Evolutionary conservation across 176 grass and related monocot species (phyloP).

Genomic region (Oryza rufipogon): DNA sequence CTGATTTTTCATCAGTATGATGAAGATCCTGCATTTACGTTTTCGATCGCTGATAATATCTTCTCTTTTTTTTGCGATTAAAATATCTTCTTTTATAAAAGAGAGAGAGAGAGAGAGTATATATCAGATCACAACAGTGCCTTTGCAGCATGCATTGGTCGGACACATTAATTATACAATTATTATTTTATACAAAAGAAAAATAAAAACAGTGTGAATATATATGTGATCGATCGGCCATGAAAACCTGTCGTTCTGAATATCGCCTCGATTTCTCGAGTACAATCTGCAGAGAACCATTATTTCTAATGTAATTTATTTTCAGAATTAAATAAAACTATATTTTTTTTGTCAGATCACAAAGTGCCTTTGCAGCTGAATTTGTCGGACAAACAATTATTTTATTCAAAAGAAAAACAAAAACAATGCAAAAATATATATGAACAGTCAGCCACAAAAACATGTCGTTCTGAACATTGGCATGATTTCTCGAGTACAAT

Average conservation of each 20-base stretch:
- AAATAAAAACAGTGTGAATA: not conserved
- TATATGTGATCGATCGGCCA: too few species aligned
- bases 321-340: not conserved
- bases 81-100: not conserved
- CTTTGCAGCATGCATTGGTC: constrained; percentile 5
- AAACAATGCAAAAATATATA: too few species aligned
- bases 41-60: too few species aligned
- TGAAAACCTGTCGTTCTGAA: not conserved
- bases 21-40: not conserved
- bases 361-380: constrained; percentile 12
- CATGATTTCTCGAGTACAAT: too few species aligned
- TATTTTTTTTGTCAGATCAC: not conserved
- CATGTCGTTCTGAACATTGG: too few species aligned
- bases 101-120: not conserved
- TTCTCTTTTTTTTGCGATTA: too few species aligned
- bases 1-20: not conserved
- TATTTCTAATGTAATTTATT: not conserved
- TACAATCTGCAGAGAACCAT: not conserved
- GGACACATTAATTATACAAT: not conserved
- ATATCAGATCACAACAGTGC: constrained; percentile 6
- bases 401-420: too few species aligned
- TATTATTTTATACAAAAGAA: too few species aligned
- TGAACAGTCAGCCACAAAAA: too few species aligned
- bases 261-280: not conserved
- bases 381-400: not conserved